Base-by-base conservation (phyloP, 352 stramenopile genomes). In the Globisporangium uncinulatum region DNA sequence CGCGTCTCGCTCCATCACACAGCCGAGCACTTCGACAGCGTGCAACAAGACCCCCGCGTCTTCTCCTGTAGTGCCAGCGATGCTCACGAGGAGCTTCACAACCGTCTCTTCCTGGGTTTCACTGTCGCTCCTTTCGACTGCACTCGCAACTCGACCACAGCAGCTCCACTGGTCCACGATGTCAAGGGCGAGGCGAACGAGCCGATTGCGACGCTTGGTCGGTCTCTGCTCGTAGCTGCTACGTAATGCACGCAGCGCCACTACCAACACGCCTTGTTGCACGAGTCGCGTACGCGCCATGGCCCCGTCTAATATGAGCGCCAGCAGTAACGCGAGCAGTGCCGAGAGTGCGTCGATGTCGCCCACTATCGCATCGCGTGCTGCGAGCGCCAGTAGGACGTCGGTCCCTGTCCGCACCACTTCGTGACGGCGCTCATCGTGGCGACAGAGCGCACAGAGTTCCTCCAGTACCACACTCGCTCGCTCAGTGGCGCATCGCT, bases 131-230 rank as follows among this genome's bases (percentile, higher is more conserved):
- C 0, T 45, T 36, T 29, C 24, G 24, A 48, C 44, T 56, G 14
- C 73, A 47, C 8, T 20, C 29, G 6, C 17, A 31, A 15, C 17
- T 24, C 53, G 42, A 19, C 42, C 11, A 14, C 43, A 32, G 15
- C 53, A 41, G 10, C 37, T 65, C 46, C 60, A 66, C 32, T 61
- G 61, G 29, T 75, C 66, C 29, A 83, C 49, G 36, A 86, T 48
- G 31, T 83, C 70, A 21, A 88, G 54, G 4, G 73, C 69, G 14
- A 71, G 55, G 17, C 70, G 76, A n/a, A 86, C 52, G 39, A 67
- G 60, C 29, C 69, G 73, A 20, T 61, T 67, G 41, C 71, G 75
- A 39, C 65, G 61, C 61, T 75, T 77, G 46, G 56, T 53, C 3
- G 54, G 24, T 42, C 63, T 72, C 41, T 61, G 61, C n/a, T 51